Evolutionary conservation across 805 yeast genomes (phyloP).

Genomic region (Komagataella ulmi): DNA sequence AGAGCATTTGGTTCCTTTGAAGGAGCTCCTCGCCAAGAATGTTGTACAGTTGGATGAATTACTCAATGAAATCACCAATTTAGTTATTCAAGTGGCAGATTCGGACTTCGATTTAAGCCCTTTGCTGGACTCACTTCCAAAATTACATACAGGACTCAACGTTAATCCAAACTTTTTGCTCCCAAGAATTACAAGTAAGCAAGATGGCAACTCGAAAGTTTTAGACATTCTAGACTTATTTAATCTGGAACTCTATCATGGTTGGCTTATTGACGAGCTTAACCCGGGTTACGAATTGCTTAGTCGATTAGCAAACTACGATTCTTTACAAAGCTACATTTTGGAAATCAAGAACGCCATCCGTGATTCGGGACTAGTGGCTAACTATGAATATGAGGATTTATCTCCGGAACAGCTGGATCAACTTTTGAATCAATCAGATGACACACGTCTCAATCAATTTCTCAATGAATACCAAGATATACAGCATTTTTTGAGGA

Average conservation of each 20-base stretch:
- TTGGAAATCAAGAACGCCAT: constrained; percentile 1
- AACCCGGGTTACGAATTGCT: background rate
- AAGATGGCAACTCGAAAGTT: constrained; percentile 4
- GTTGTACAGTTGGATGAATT: constrained; percentile 23
- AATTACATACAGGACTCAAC: constrained; percentile 54
- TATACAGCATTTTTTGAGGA: constrained; percentile 30
- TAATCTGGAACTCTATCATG: constrained; percentile 47
- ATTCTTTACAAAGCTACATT: constrained; percentile 15
- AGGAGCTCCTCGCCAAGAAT: constrained; percentile 9
- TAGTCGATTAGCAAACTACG: constrained; percentile 10
- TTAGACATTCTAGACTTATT: constrained; percentile 11
- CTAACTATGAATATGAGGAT: background rate
- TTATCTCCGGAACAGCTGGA: background rate
- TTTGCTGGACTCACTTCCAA: constrained; percentile 45
- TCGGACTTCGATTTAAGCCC: constrained; percentile 16
- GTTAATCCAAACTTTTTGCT: constrained; percentile 58
- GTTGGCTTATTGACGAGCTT: constrained; percentile 51
- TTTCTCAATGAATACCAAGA: constrained; percentile 2
- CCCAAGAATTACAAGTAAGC: constrained; percentile 6
- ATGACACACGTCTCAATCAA: background rate
- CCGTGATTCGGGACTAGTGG: background rate
- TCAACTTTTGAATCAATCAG: background rate
- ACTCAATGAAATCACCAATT: constrained; percentile 35
- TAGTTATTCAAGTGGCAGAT: constrained; percentile 21
- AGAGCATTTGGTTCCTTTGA: constrained; percentile 8